Evolutionary conservation across 2,329 filamentous ascomycete species (phyloP).

Genomic region (Aspergillus uvarum): DNA sequence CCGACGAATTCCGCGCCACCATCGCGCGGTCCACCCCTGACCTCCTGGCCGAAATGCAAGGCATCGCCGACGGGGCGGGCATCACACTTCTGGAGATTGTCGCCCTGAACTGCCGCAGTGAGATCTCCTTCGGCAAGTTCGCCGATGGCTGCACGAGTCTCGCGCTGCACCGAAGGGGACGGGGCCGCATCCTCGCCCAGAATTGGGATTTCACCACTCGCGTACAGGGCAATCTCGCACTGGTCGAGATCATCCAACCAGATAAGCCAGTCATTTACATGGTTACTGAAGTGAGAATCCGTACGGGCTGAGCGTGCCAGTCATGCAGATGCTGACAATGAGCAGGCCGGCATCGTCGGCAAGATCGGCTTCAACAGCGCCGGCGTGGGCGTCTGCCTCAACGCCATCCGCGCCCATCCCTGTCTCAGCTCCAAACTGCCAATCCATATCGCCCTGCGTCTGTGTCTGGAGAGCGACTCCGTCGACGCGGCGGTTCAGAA

Average conservation of each 20-base stretch:
- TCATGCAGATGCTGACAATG: not conserved
- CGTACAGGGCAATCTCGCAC: constrained; percentile 55
- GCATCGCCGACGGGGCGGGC: constrained; percentile 54
- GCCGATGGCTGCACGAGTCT: constrained; percentile 60
- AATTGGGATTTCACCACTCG: constrained; percentile 61
- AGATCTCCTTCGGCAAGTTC: constrained; percentile 59
- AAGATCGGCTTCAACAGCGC: constrained; percentile 64
- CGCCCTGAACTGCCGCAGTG: constrained; percentile 60
- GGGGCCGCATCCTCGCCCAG: constrained; percentile 49
- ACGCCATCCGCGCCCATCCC: constrained; percentile 60
- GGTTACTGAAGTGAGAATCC: constrained; percentile 49
- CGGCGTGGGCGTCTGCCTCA: constrained; percentile 61
- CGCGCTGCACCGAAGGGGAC: constrained; percentile 47
- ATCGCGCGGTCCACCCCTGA: constrained; percentile 41
- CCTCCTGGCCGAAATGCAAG: constrained; percentile 50
- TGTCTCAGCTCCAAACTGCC: constrained; percentile 55
- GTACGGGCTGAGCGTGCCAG: no score
- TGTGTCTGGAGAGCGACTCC: constrained; percentile 54
- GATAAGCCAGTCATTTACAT: constrained; percentile 53
- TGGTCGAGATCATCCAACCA: constrained; percentile 48
- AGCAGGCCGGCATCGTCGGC: constrained; percentile 56
- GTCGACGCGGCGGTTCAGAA: constrained; percentile 48
- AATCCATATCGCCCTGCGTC: constrained; percentile 61
- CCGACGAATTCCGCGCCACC: constrained; percentile 49
- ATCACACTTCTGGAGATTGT: constrained; percentile 53